Base-by-base conservation (phyloP, 441 rosid genomes). In the Cnidoscolus chayamansa region DNA sequence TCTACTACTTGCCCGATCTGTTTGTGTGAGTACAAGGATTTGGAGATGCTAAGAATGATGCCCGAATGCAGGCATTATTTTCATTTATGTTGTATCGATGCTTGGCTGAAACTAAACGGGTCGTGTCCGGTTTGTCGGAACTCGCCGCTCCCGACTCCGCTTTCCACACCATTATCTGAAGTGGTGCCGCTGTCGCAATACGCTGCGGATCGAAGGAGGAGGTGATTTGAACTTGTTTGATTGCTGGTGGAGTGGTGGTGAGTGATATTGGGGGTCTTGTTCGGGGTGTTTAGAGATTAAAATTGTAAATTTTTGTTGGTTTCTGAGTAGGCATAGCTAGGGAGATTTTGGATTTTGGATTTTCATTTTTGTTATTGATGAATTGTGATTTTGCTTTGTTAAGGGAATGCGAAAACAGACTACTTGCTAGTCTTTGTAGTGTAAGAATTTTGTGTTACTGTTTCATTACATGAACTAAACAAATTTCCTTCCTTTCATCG, bases 11-110 rank as follows among this genome's bases (percentile, higher is more conserved):
- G 98, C 68, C 88, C 98, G 79, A 92, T 94, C 67, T 94, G 98
- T 82, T 69, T 94, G 62, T 88, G 93, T 45, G 97, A 94, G 86
- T 94, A 89, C 79, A 90, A 68, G 79, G 96, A 94, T 59, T 73
- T 76, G 65, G 98, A 94, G 97, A 89, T 92, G 97, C 19, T 92
- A 77, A 89, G 98, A 81, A 92, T 94, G 98, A 94, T 90, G 99
- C 99, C 99, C 0, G 98, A 92, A 78, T 94, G 99, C 50, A 84
- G 89, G 57, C 99, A 94, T 77, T 86, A 68, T 74, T 94, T 94
- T 78, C 99, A 94, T 69, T 65, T 87, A 58, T 72, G 72, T 68
- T 94, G 98, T 75, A 74, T 94, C 32, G 99, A 94, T 65, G 88
- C 98, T 19, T 94, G 98, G 98, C 84, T 94, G 19, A 90, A 88